Percentiles rank a stretch among this genome's conserved stretches.
Conservation (phyloP, 2,329 filamentous ascomycete species). For the Stachybotrys elegans region DNA sequence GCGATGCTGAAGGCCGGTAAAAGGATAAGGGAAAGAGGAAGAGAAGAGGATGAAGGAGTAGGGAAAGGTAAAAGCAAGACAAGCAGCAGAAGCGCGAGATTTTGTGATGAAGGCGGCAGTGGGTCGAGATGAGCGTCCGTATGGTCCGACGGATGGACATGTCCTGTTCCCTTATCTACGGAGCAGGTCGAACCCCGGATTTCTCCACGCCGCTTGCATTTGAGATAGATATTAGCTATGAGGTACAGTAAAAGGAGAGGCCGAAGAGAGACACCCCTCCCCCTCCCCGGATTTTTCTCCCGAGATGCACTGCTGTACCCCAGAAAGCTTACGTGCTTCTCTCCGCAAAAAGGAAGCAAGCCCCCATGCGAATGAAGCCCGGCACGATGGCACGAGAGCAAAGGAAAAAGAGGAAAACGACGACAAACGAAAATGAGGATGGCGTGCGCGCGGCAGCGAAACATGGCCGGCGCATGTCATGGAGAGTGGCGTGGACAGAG, state of each 20-base stretch:
- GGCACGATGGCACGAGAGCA: background rate
- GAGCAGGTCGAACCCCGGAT: background rate
- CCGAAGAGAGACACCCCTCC: too few species aligned
- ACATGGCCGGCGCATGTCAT: too few species aligned
- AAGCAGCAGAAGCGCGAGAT: too few species aligned
- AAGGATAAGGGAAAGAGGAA: background rate
- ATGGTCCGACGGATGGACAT: background rate
- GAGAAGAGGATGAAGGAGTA: background rate
- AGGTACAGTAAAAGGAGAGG: background rate
- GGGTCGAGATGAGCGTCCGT: background rate
- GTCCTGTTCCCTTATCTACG: background rate
- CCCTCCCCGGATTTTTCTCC: slow-evolving; percentile 1
- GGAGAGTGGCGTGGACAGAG: too few species aligned
- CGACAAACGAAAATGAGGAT: background rate
- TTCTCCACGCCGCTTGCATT: background rate
- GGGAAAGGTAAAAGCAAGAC: background rate
- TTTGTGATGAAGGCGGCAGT: background rate
- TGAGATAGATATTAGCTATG: background rate
- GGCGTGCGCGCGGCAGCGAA: background rate
- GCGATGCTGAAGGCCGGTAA: too few species aligned
- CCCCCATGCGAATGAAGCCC: background rate
- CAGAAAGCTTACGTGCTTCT: background rate
- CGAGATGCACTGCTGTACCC: background rate
- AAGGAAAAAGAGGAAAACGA: background rate
- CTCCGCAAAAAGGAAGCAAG: background rate